Percentiles rank a stretch among this genome's conserved stretches.
Evolutionary conservation across 1,284 basidiomycete species (phyloP).

Genomic region (Ustilago tritici): DNA sequence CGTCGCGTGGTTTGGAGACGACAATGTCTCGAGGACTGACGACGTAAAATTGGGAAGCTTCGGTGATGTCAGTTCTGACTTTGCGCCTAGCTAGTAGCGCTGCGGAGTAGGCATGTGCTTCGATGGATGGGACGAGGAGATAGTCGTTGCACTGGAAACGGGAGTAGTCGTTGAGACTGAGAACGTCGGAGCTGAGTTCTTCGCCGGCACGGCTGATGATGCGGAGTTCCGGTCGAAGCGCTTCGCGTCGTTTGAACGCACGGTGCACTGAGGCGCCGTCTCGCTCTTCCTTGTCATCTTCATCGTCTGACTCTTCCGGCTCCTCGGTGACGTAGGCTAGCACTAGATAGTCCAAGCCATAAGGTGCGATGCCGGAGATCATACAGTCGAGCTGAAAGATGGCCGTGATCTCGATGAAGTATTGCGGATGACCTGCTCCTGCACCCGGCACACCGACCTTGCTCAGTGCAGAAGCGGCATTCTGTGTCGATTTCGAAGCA

Average conservation of each 20-base stretch:
- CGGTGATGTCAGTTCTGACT: conserved; percentile 30
- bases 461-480: conserved; percentile 30
- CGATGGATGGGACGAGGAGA: conserved; percentile 73
- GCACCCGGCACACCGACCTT: conserved; percentile 31
- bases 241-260: conserved; percentile 78
- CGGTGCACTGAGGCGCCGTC: conserved; percentile 7
- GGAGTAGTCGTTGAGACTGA: conserved; percentile 82
- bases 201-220: conserved; percentile 90
- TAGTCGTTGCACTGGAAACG: conserved; percentile 95
- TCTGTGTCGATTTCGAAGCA: conserved; percentile 29
- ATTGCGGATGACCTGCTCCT: conserved; percentile 24
- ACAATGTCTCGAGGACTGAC: conserved; percentile 87
- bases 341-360: conserved; percentile 78
- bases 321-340: conserved; percentile 77
- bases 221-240: conserved; percentile 89
- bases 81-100: conserved; percentile 43
- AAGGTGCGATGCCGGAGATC: conserved; percentile 89
- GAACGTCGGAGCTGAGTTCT: conserved; percentile 86
- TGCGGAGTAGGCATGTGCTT: conserved; percentile 48
- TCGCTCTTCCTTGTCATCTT: conserved; percentile 24
- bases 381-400: conserved; percentile 95
- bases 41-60: conserved; percentile 76
- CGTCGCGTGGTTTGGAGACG: conserved; percentile 85
- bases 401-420: conserved; percentile 83
- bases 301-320: conserved; percentile 48